Evolutionary conservation across 768 basidiomycete genomes (phyloP).

Genomic region (Boletus edulis): DNA sequence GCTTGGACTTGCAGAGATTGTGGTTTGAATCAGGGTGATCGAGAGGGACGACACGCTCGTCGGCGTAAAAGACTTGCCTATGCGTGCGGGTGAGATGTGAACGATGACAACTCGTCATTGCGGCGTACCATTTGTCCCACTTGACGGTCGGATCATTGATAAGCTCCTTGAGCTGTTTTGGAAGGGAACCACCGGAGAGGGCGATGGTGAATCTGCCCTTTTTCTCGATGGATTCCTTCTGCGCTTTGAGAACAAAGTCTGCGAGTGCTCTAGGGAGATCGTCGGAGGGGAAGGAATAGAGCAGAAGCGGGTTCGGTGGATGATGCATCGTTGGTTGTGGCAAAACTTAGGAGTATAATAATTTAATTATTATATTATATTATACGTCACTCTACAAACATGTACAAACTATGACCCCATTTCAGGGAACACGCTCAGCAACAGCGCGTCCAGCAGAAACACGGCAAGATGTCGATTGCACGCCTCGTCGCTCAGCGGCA

Average conservation of each 20-base stretch:
- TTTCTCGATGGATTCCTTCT: conserved; percentile 86
- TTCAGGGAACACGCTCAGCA: conserved; percentile 80
- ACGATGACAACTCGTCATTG: not conserved
- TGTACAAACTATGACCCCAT: conserved; percentile 36
- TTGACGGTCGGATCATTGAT: conserved; percentile 61
- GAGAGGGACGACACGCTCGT: conserved; percentile 93
- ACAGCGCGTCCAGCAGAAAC: conserved; percentile 67
- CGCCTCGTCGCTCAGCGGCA: conserved; percentile 54
- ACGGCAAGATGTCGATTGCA: conserved; percentile 82
- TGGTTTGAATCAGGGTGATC: conserved; percentile 95
- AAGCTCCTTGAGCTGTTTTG: conserved; percentile 74
- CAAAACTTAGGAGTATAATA: not conserved
- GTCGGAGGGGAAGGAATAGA: conserved; percentile 65
- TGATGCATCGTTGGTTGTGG: conserved; percentile 37
- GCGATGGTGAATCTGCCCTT: conserved; percentile 91
- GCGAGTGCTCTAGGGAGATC: conserved; percentile 68
- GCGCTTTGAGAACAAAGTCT: conserved; percentile 79
- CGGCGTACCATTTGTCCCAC: conserved; percentile 87
- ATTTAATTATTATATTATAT: not conserved
- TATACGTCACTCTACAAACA: conserved; percentile 28
- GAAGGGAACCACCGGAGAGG: conserved; percentile 90
- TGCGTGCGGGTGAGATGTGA: not conserved
- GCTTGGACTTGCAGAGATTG: conserved; percentile 61
- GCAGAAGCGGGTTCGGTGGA: conserved; percentile 62
- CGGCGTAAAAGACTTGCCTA: conserved; percentile 98